Conservation (phyloP, 306 rosid genomes). For the Pterocarpus macrocarpus region DNA sequence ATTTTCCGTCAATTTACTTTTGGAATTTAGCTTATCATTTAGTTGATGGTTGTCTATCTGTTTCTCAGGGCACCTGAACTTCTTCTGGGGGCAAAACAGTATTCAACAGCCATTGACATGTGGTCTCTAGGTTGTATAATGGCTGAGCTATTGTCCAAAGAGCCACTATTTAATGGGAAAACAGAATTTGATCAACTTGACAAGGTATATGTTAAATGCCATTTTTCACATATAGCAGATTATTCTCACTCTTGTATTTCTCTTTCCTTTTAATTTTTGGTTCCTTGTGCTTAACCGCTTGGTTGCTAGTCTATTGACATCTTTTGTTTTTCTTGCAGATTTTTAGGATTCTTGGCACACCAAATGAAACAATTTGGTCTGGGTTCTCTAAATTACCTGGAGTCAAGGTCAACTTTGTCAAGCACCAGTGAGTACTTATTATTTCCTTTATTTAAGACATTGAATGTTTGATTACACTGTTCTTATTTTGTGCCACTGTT, state of each 20-base stretch:
- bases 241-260: not conserved
- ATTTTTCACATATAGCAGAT: not conserved
- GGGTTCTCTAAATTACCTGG: slow-evolving; percentile 98
- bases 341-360: slow-evolving; percentile 92
- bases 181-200: slow-evolving; percentile 97
- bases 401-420: slow-evolving; percentile 96
- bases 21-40: slow-evolving; percentile 36
- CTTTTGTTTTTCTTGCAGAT: slow-evolving; percentile 61
- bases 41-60: slow-evolving; percentile 45
- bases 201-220: slow-evolving; percentile 64
- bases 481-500: slow-evolving; percentile 89
- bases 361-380: slow-evolving; percentile 96
- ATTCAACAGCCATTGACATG: slow-evolving; percentile 97
- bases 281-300: not conserved
- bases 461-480: slow-evolving; percentile 51
- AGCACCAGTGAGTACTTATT: slow-evolving; percentile 90
- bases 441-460: slow-evolving; percentile 47
- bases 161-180: slow-evolving; percentile 92
- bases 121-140: slow-evolving; percentile 99
- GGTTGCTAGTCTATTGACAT: slow-evolving; percentile 15
- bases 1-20: not conserved
- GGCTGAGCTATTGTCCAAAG: slow-evolving; percentile 96
- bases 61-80: slow-evolving; percentile 95
- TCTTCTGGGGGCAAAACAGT: slow-evolving; percentile 83
- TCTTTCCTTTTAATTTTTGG: slow-evolving; percentile 15